A percentile compares a stretch with the other conserved stretches of the same genome.
phyloP scores from a whole-genome alignment of 768 basidiomycete genomes.

The Suillus luteus region DNA sequence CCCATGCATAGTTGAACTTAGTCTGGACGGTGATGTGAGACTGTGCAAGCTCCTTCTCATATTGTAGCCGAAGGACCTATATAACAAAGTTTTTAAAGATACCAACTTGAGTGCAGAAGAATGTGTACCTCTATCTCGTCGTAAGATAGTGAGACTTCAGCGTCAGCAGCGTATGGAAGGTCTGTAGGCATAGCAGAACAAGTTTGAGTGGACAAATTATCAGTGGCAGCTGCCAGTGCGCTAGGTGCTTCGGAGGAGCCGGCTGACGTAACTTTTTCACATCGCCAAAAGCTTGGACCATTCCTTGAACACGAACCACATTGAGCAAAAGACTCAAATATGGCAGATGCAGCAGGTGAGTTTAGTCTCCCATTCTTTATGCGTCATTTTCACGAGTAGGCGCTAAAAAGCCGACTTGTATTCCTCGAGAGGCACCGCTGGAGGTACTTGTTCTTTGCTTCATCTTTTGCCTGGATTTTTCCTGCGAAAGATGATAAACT shows the following conservation, averaged over 20 bases:
- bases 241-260: constrained; percentile 19
- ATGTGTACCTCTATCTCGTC: constrained; percentile 84
- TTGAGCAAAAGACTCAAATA: constrained; percentile 27
- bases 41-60: constrained; percentile 83
- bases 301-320: constrained; percentile 28
- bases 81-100: not conserved
- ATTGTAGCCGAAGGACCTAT: constrained; percentile 84
- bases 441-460: constrained; percentile 40
- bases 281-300: not conserved
- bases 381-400: constrained; percentile 29
- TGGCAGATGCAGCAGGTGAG: constrained; percentile 64
- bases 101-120: not conserved
- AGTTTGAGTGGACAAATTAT: constrained; percentile 6
- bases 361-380: constrained; percentile 20
- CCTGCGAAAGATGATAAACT: constrained; percentile 52
- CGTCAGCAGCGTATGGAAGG: constrained; percentile 94
- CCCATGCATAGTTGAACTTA: constrained; percentile 98
- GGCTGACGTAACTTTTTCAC: constrained; percentile 29
- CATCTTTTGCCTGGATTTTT: constrained; percentile 41
- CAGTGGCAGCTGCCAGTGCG: not conserved
- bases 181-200: constrained; percentile 64
- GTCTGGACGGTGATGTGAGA: constrained; percentile 91
- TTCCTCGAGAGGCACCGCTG: constrained; percentile 32
- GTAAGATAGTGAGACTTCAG: constrained; percentile 81
- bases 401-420: constrained; percentile 29